These are phyloP conservation scores for Colletotrichum australisinense DNA, from an alignment of 2,329 filamentous ascomycete genomes.

Conservation along the genomic window DNA sequence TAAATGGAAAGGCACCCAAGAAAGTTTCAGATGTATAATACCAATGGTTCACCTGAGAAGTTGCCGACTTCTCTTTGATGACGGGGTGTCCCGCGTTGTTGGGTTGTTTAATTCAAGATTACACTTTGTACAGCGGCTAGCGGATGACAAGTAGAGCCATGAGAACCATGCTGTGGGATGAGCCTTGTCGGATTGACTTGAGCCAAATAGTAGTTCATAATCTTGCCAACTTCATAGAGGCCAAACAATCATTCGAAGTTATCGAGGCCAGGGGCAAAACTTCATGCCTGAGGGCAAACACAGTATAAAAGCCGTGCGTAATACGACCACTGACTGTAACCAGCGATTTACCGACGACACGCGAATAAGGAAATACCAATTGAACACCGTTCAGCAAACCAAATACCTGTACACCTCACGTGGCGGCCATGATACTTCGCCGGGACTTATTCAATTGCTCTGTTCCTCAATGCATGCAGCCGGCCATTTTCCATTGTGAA, in stretches of 20 bases:
- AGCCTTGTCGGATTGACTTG: neutral
- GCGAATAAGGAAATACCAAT: neutral
- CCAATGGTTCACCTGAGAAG: neutral
- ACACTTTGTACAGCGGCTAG: neutral
- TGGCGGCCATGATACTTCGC: neutral
- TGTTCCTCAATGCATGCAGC: neutral
- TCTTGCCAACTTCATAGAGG: neutral
- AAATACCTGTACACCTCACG: neutral
- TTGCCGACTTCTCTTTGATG: neutral
- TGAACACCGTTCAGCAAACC: neutral
- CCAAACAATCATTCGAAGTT: neutral
- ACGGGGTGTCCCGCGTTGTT: neutral
- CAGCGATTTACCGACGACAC: neutral
- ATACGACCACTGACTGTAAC: neutral
- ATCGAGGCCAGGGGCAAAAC: neutral
- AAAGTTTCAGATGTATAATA: slow-evolving; percentile 15
- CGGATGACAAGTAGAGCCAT: too few species aligned
- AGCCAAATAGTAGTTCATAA: neutral
- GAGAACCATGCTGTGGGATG: neutral
- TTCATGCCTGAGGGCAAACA: neutral
- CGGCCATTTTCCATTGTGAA: neutral
- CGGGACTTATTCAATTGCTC: too few species aligned
- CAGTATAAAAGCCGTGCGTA: neutral
- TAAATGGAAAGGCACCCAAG: slow-evolving; percentile 14
- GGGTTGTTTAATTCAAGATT: neutral